Base-by-base conservation (phyloP, 805 yeast species). In the Danielia oregonensis region DNA sequence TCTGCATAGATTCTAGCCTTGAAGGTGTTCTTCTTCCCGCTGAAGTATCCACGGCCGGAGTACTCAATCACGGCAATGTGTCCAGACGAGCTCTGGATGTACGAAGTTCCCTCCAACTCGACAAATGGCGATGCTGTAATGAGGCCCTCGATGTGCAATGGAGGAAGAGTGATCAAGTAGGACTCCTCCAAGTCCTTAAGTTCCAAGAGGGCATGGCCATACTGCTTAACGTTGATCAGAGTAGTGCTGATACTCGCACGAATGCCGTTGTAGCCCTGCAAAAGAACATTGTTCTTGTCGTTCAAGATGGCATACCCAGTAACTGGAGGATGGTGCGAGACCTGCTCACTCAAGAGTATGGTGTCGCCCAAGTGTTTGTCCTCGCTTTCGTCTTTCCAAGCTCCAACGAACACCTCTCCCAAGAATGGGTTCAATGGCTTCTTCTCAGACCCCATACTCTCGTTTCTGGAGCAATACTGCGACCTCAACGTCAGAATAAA, bases 381-480 rank as follows among this genome's bases (percentile, higher is more conserved):
- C 11, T 53, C 43, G 17, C 76, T 55, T 30, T 56, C 54, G 45
- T 79, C 86, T 3, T 62, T 64, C 95, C 97, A 88, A 52, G 82
- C 79, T 30, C 96, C 97, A 24, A 86, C 84, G 52, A 89, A 93
- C 32, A 88, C 70, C 66, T 93, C 98, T 37, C 98, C 98, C 45
- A 93, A 68, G 54, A 93, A 91, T 29, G 98, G 98, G 58, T 93
- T 93, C 58, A 93, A 69, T 6, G 98, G 97, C 64, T 93, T 93
- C 75, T 93, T 93, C 64, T 93, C 98, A 26, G 86, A 73, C n/a
- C 97, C 97, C 74, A 85, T 75, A 35, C 80, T 74, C 65, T 91
- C 97, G 58, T 79, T 86, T 57, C 98, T 77, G 15, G 95, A 83
- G 57, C 95, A 85, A 60, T 91, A 93, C 65, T 93, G 97, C 17